Evolutionary conservation across 1,284 basidiomycete species (phyloP), one percentile per base, ranked within the genome.

Genomic region (Tilletia horrida): DNA sequence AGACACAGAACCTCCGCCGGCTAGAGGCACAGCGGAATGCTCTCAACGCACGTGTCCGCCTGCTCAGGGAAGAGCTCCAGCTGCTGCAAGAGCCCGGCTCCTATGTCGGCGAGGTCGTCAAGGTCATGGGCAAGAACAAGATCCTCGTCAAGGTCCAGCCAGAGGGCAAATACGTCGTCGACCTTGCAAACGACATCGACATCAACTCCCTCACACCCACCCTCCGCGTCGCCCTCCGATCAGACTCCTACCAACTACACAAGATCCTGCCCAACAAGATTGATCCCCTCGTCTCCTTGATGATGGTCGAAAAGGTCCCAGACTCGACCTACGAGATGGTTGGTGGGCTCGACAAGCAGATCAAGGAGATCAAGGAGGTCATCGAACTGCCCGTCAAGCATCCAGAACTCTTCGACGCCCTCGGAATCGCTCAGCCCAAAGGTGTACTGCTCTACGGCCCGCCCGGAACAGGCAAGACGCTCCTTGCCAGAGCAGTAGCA

Each of bases 251-350:
- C 84, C 91, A 91, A 45, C 72, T 81, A 9, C 80, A 81, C 74
- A 81, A 79, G 63, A 77, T 81, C 25, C 70, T 81, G 3, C 80
- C 80, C 23, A 81, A 81, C 73, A 81, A 81, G 74, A 73, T 81
- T 47, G 80, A 81, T 69, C 80, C 80, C 18, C 72, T 81, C 44
- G 80, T 81, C 35, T 80, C 78, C 43, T 74, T 81, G 61, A 81
- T 98, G 96, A 97, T 97, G 95, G 95, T 97, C n/a, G 95, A 98
- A 85, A 98, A 98, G 83, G 95, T 97, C 0, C 95, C 95, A 0
- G 95, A 98, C 83, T 93, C 91, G 82, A 98, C 95, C 44, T 98
- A 98, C 84, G 95, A 98, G 84, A 97, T 97, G 93, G 95, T 98
- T 73, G 95, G 95, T 63, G 95, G 95, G 81, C 87, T 98, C 70